A percentile compares a stretch with the other conserved stretches of the same genome.
Conservation (phyloP, 257 asterid species). For the Przewalskia tangutica region DNA sequence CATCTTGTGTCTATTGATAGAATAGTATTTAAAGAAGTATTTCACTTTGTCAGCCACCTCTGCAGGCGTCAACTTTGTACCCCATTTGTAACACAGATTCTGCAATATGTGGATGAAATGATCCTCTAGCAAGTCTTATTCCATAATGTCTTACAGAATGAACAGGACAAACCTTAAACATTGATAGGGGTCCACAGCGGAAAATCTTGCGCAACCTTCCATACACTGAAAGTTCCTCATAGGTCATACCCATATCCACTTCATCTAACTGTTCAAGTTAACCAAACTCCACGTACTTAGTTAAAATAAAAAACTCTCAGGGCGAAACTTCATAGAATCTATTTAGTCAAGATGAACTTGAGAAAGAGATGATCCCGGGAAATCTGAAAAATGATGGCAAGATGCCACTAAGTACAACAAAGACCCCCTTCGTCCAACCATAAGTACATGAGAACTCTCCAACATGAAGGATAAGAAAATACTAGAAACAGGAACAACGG, state of each 20-base stretch:
- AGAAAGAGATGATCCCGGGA: neutral
- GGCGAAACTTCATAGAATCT: neutral
- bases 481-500: neutral
- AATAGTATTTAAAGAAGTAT: slow-evolving; percentile 78
- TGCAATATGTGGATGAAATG: slow-evolving; percentile 10
- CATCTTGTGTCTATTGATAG: slow-evolving; percentile 95
- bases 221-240: slow-evolving; percentile 82
- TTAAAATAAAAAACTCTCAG: neutral
- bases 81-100: slow-evolving; percentile 96
- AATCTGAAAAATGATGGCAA: neutral
- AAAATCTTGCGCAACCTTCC: slow-evolving; percentile 92
- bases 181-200: slow-evolving; percentile 93
- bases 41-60: slow-evolving; percentile 88
- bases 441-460: neutral
- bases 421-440: neutral
- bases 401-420: neutral
- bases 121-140: neutral
- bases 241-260: slow-evolving; percentile 97
- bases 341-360: neutral
- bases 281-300: neutral
- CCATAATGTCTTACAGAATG: neutral
- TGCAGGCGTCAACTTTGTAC: slow-evolving; percentile 54
- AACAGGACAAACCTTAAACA: slow-evolving; percentile 67
- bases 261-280: slow-evolving; percentile 62
- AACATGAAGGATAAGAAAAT: neutral